Base-by-base conservation (phyloP, 495 filamentous ascomycete genomes). In the Platismatia glauca region DNA sequence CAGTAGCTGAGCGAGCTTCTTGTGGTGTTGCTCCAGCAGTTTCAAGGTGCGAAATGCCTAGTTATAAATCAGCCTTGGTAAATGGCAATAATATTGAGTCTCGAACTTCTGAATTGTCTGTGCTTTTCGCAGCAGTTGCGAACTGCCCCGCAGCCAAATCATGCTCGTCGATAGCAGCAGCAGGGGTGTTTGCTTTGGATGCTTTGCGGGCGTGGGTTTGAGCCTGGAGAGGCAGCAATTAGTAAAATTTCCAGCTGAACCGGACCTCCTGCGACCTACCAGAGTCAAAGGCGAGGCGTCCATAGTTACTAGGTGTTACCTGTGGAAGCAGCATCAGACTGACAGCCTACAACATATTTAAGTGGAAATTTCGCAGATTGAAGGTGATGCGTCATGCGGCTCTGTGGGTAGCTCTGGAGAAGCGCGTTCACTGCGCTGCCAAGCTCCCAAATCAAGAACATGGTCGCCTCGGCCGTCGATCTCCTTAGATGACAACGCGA, bases 101-200 rank as follows among this genome's bases (percentile, higher is more conserved):
- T 63, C 66, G 46, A 68, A 86, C 85, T 78, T 97, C 94, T 60
- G 78, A 77, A 70, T 95, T 91, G 15, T 78, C 79, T 13, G 89
- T 94, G 34, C 78, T 79, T 66, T 84, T 84, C 18, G 88, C 85
- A 34, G 90, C 92, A 38, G 86, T 87, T 55, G 91, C 85, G 74
- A 96, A 97, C 68, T 96, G 89, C 57, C 86, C 88, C 4, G 94
- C 94, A 27, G 94, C 94, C 43, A 90, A 80, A 62, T 92, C 86
- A 77, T 97, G 92, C 70, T 95, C 88, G 67, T 87, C 86, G 63
- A 89, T 87, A 20, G 93, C 91, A 31, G 87, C 83, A 7, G 86
- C 86, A 24, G 88, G 87, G 29, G 39, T 60, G 65, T 91, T 88
- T 15, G 87, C 78, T 57, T 70, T 67, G 31, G 69, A 59, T 83